Evolutionary conservation across 305 asterid species (phyloP), one percentile per base, ranked within the genome.

Genomic region (Stenogyne calaminthoides): DNA sequence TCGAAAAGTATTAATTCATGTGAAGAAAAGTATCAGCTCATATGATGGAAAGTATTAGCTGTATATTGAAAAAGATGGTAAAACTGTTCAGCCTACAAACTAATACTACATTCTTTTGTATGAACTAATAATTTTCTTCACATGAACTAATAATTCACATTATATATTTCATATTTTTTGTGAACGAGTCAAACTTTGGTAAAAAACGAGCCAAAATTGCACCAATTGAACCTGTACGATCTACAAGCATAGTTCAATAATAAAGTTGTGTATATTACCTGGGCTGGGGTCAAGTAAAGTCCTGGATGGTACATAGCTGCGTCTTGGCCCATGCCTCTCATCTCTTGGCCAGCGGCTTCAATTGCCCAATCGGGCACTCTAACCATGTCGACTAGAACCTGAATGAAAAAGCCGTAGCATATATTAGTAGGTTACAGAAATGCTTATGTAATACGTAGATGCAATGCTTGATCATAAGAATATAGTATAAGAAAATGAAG

Each of bases 351-450:
- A 66, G 97, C 95, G 66, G 97, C 99, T 86, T 92, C 98, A 64
- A 89, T 83, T 57, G 99, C 95, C 98, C 97, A 95, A 80, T 87
- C 97, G 27, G 99, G 99, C 70, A 92, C 99, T 72, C 98, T 83
- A 64, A 95, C 88, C 97, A 95, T 86, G 88, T 95, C 99, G 37
- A 95, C 92, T 78, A 92, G 75, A 56, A 95, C 92, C 98, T 95
- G 80, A 14, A 76, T 46, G 57, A 73, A 71, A 68, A 32, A 69
- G 46, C 72, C 59, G 49, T 8, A 49, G 71, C 44, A 46, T 7
- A 42, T 32, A 8, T 25, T 56, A 14, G 66, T 44, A 69, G 1
- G 54, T 70, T 65, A 32, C 11, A 57, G 16, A 52, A 39, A 67
- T 12, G 44, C 20, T 19, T 27, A 29, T 62, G 49, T 49, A 60